Percentiles rank a stretch among this genome's conserved stretches.
phyloP scores from a whole-genome alignment of 768 basidiomycete species.

The Boletus eberwhitei region DNA sequence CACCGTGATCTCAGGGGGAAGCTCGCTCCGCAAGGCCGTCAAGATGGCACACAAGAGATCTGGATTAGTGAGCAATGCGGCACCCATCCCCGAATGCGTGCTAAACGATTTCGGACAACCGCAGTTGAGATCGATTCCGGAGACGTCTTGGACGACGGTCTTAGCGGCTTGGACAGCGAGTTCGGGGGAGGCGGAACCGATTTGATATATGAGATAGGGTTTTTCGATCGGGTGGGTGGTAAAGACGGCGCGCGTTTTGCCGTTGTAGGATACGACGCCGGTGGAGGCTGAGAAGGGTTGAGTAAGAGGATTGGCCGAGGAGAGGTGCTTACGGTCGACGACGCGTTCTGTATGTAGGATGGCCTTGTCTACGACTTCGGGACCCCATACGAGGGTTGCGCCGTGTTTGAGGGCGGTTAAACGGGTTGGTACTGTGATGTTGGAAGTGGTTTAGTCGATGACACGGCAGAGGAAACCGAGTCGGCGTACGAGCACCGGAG shows the following conservation, averaged over 20 bases:
- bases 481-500: constrained; percentile 75
- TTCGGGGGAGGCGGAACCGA: constrained; percentile 86
- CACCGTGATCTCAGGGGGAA: constrained; percentile 80
- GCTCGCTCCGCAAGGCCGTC: constrained; percentile 63
- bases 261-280: constrained; percentile 85
- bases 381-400: constrained; percentile 93
- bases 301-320: not conserved
- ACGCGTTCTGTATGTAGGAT: constrained; percentile 80
- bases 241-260: constrained; percentile 82
- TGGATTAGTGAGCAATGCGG: constrained; percentile 88
- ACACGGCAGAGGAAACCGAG: not conserved
- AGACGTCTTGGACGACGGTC: constrained; percentile 81
- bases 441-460: constrained; percentile 12
- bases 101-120: constrained; percentile 98
- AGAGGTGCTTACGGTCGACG: constrained; percentile 71
- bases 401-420: constrained; percentile 89
- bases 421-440: constrained; percentile 70
- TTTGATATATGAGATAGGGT: constrained; percentile 91
- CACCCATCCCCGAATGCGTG: constrained; percentile 93
- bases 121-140: constrained; percentile 95
- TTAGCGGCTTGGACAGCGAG: constrained; percentile 91
- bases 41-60: constrained; percentile 90
- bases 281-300: constrained; percentile 56
- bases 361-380: constrained; percentile 95
- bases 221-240: constrained; percentile 93